Conservation (phyloP, 306 rosid genomes). For the Sicyos edulis region DNA sequence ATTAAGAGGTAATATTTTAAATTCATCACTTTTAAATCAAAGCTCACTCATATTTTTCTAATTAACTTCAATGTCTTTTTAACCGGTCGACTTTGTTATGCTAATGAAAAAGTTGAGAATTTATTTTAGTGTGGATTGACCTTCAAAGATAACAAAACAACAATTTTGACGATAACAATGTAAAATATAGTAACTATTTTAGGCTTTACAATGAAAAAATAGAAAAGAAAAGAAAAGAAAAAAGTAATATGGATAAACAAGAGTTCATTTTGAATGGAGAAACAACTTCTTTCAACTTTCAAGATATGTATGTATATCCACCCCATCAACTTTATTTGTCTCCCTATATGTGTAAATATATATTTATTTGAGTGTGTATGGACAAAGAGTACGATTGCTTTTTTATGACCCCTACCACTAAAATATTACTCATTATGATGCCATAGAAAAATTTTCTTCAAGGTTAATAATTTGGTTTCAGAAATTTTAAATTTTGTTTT, state of each 20-base stretch:
- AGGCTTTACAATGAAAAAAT: too few relatives aligned
- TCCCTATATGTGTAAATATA: not conserved
- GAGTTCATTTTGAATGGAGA: too few relatives aligned
- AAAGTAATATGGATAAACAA: too few relatives aligned
- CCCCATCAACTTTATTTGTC: not conserved
- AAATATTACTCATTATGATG: not conserved
- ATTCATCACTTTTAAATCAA: too few relatives aligned
- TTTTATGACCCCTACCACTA: not conserved
- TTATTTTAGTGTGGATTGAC: not conserved
- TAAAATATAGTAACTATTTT: too few relatives aligned
- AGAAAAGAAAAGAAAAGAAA: too few relatives aligned
- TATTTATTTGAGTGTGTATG: not conserved
- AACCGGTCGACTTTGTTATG: not conserved
- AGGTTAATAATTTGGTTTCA: not conserved
- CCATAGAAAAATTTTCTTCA: not conserved
- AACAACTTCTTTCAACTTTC: too few relatives aligned
- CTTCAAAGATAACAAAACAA: too few relatives aligned
- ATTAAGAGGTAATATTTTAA: too few relatives aligned
- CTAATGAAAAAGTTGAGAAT: not conserved
- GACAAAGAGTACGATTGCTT: conserved; percentile 12
- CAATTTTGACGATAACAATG: too few relatives aligned
- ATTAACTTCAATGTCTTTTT: not conserved
- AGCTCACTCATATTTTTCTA: too few relatives aligned
- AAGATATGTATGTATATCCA: not conserved
- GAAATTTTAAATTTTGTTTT: not conserved